Percentiles rank a stretch among this genome's conserved stretches.
phyloP scores from a whole-genome alignment of 176 grass and related monocot species.

The Cenchrus fungigraminus region DNA sequence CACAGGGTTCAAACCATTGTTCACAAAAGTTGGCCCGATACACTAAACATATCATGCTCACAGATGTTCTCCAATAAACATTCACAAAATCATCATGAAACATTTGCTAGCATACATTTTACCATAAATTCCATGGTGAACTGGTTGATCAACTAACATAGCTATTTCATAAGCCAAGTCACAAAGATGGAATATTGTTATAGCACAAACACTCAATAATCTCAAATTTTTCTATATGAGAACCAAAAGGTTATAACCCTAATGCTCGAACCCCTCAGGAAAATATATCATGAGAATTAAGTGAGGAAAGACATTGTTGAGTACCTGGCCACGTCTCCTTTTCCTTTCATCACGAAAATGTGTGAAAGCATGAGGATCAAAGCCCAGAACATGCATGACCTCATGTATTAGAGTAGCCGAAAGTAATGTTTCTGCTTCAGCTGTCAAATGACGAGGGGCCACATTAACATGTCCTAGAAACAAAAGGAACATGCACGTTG shows the following conservation, averaged over 20 bases:
- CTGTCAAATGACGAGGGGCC: constrained; percentile 95
- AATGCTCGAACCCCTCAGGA: too few species aligned
- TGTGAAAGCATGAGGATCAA: constrained; percentile 99
- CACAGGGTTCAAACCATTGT: not conserved
- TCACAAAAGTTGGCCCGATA: not conserved
- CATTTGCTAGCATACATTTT: constrained; percentile 12
- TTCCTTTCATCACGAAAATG: constrained; percentile 99
- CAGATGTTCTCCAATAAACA: not conserved
- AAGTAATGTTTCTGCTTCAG: constrained; percentile 97
- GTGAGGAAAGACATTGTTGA: constrained; percentile 17
- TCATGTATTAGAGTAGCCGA: constrained; percentile 96
- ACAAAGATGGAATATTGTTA: not conserved
- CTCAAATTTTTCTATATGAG: not conserved
- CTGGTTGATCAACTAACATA: not conserved
- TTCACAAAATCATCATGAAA: not conserved
- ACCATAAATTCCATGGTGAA: constrained; percentile 9
- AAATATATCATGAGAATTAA: constrained; percentile 5
- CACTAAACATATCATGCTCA: constrained; percentile 5
- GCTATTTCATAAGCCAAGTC: constrained; percentile 8
- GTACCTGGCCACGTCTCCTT: constrained; percentile 82
- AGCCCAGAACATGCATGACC: constrained; percentile 99
- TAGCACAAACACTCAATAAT: not conserved
- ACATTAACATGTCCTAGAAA: constrained; percentile 94
- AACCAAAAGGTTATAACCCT: not conserved
- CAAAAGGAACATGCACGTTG: constrained; percentile 7